Evolutionary conservation across 2,329 filamentous ascomycete genomes (phyloP), one percentile per base, ranked within the genome.

Genomic region (Pseudogymnoascus sp.): DNA sequence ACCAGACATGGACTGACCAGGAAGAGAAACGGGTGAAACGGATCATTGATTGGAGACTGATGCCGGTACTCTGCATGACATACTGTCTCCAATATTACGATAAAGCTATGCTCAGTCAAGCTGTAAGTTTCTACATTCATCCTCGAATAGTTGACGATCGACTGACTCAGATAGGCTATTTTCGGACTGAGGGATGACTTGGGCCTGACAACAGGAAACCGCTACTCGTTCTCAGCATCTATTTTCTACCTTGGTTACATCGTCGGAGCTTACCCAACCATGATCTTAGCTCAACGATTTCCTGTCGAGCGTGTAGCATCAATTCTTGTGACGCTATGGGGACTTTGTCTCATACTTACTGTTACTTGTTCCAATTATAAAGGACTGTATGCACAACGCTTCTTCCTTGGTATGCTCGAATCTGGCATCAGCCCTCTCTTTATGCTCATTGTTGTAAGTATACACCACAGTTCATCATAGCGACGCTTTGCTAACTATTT

Each of bases 381-480:
- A 22, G 71, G 70, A 1, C 63, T 79, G 1, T 75, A 73, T 28
- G 76, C 72, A 0, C 78, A 82, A 65, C 71, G 80, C 3, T 83
- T 84, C 73, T 78, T 82, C 57, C 74, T 85, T 1, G 83, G 83
- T 0, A 74, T 83, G 5, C 68, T 85, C 1, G 83, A 85, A 66
- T 76, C 75, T 2, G 78, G 80, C 20, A 78, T 85, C 36, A 81
- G 78, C 1, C 83, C 82, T 0, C 79, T 79, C 47, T 83, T 82
- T 62, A 82, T 83, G 75, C 75, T 81, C 58, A 80, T 82, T 43
- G 75, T 81, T 1, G 71, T 53, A 33, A 30, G 43, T 53, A 33
- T 53, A 33, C 43, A 62, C 7, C 68, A 68, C 1, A n/a, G n/a
- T n/a, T 6, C 43, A 11, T 15, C 12, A 6, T 18, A n/a, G 2